Conservation (phyloP, 1,284 basidiomycete species). For the Takashimella tepidaria region DNA sequence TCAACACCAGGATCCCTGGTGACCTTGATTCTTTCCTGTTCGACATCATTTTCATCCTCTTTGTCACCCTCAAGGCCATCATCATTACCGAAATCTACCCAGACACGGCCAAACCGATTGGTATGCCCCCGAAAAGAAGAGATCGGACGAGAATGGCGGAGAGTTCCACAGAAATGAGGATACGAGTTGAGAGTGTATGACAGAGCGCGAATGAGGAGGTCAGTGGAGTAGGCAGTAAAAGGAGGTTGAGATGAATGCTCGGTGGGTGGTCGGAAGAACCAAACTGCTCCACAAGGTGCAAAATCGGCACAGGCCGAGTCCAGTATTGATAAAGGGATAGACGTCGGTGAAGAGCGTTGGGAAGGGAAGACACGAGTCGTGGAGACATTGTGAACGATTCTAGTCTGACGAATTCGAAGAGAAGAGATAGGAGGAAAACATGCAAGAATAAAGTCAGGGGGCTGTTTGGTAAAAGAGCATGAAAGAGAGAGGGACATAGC, state of each 20-base stretch:
- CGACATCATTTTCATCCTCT: too few relatives aligned
- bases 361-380: not conserved
- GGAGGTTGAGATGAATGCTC: not conserved
- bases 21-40: constrained; percentile 1
- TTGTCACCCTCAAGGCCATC: too few relatives aligned
- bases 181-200: constrained; percentile 41
- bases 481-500: too few relatives aligned
- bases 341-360: not conserved
- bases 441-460: too few relatives aligned
- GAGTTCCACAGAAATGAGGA: constrained; percentile 48
- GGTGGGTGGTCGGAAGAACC: constrained; percentile 34
- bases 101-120: constrained; percentile 44
- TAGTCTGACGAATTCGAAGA: too few relatives aligned
- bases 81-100: constrained; percentile 43
- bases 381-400: not conserved
- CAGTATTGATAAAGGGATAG: constrained; percentile 6
- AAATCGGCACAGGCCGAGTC: constrained; percentile 7
- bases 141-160: constrained; percentile 28
- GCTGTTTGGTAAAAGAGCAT: too few relatives aligned
- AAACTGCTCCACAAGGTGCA: constrained; percentile 24
- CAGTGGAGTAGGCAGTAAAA: constrained; percentile 9
- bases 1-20: constrained; percentile 47
- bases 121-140: constrained; percentile 25
- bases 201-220: constrained; percentile 30
- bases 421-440: not conserved